Conservation (phyloP, 2,329 filamentous ascomycete genomes). For the Cryoendolithus antarcticus region DNA sequence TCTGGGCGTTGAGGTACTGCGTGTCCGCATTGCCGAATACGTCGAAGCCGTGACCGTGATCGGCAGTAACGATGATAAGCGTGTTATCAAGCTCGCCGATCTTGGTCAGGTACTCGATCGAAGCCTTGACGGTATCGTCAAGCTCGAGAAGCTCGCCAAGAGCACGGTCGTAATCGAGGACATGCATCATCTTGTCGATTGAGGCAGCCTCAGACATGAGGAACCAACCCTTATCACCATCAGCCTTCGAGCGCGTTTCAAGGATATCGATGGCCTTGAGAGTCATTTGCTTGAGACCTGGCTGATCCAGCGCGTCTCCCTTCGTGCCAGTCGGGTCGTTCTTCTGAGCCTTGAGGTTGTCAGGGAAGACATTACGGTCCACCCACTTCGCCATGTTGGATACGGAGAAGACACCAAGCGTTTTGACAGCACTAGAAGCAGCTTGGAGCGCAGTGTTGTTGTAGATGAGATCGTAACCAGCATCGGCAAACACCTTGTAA, state of each 20-base stretch:
- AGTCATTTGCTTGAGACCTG: slow-evolving; percentile 81
- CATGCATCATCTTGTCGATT: slow-evolving; percentile 85
- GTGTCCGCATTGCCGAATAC: slow-evolving; percentile 76
- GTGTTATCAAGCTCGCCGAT: slow-evolving; percentile 61
- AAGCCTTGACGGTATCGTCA: slow-evolving; percentile 69
- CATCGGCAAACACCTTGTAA: slow-evolving; percentile 55
- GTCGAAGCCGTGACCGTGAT: slow-evolving; percentile 82
- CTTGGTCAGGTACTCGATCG: slow-evolving; percentile 54
- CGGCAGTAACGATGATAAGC: slow-evolving; percentile 68
- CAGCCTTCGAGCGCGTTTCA: slow-evolving; percentile 46
- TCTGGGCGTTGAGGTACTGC: slow-evolving; percentile 56
- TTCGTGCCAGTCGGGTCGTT: slow-evolving; percentile 58
- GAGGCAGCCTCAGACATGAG: slow-evolving; percentile 78
- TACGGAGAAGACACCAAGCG: slow-evolving; percentile 66
- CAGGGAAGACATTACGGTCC: slow-evolving; percentile 67
- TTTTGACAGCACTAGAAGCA: slow-evolving; percentile 46
- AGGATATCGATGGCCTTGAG: slow-evolving; percentile 74
- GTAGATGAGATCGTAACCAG: slow-evolving; percentile 57
- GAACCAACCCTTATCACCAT: slow-evolving; percentile 56
- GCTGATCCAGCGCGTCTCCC: slow-evolving; percentile 57
- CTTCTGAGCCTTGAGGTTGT: slow-evolving; percentile 52
- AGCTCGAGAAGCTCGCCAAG: slow-evolving; percentile 76
- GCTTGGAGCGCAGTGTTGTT: slow-evolving; percentile 61
- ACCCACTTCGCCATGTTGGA: slow-evolving; percentile 73
- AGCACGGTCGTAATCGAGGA: slow-evolving; percentile 72